Evolutionary conservation across 2,329 filamentous ascomycete genomes (phyloP), one percentile per base, ranked within the genome.

Genomic region (Lecanicillium sp.): DNA sequence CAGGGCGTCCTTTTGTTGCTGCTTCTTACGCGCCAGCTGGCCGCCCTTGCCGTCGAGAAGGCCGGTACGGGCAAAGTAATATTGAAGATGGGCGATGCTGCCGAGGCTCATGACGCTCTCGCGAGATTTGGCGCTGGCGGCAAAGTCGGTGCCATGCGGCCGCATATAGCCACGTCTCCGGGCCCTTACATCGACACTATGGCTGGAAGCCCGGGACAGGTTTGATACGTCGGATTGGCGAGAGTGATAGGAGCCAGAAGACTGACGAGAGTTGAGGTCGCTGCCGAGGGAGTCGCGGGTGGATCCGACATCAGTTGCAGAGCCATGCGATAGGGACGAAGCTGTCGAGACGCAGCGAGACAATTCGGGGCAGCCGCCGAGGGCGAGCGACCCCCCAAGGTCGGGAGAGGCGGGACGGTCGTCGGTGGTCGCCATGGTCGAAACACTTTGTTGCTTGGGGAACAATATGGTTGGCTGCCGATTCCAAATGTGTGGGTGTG

Each of bases 61-160:
- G 5, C 92, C 92, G 1, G 92, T 98, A 43, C 92, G 75, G 27
- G 92, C 90, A 66, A 98, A 98, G 64, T 97, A 98, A 65, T 97
- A 95, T 62, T 98, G 92, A 55, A 98, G 69, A 65, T 98, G 92
- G 40, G 89, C 87, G 52, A 98, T 98, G 61, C 89, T 96, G 39
- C 92, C 92, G 45, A 98, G 66, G 55, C 87, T 95, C 77, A 97
- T 83, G 48, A 98, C 92, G 57, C 89, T 96, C 60, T 98, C 90
- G 46, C 92, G 76, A 36, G 87, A 87, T 56, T 80, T 81, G 33
- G 92, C 92, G 41, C 89, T 96, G 43, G 85, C 84, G 18, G 92
- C 87, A 59, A 97, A 98, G 53, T 88, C 77, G 37, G 86, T 94
- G 39, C 81, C 86, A 57, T 88, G 84, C 1, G 89, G 88, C 36